Percentiles rank a stretch among this genome's conserved stretches.
Conservation (phyloP, 202 grass and related monocot species). For the Digitaria exilis region DNA sequence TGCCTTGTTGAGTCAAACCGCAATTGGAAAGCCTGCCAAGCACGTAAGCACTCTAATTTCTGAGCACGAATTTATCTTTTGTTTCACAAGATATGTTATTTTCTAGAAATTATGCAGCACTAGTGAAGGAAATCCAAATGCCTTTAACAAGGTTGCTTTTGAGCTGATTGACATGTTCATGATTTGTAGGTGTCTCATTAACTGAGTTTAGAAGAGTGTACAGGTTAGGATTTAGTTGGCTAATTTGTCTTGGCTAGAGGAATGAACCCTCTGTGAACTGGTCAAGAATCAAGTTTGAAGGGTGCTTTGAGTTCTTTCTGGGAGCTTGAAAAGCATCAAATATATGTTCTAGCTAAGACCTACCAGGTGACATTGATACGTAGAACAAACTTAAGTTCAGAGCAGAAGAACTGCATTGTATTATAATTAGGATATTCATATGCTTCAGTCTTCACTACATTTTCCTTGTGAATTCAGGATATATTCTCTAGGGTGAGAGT, state of each 20-base stretch:
- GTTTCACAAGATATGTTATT: neutral
- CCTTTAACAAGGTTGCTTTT: conserved; percentile 12
- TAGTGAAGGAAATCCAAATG: neutral
- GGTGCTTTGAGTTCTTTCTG: neutral
- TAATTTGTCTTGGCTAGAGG: neutral
- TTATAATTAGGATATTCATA: neutral
- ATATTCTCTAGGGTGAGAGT: neutral
- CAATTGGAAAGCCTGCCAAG: conserved; percentile 89
- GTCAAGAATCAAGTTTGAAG: neutral
- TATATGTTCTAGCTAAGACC: neutral
- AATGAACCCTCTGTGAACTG: neutral
- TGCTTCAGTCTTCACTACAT: neutral
- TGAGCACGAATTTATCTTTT: neutral
- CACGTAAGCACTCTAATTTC: conserved; percentile 52
- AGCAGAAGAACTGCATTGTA: conserved; percentile 12
- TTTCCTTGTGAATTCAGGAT: neutral
- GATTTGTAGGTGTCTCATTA: neutral
- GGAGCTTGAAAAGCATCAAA: neutral
- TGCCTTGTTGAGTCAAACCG: conserved; percentile 72
- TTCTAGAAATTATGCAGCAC: neutral
- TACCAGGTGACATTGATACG: neutral
- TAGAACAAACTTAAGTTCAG: neutral
- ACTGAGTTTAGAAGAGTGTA: neutral
- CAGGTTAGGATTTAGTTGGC: neutral
- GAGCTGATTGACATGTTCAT: neutral